Evolutionary conservation across 257 asterid genomes (phyloP), one percentile per base, ranked within the genome.

Genomic region (Anisodus tanguticus): DNA sequence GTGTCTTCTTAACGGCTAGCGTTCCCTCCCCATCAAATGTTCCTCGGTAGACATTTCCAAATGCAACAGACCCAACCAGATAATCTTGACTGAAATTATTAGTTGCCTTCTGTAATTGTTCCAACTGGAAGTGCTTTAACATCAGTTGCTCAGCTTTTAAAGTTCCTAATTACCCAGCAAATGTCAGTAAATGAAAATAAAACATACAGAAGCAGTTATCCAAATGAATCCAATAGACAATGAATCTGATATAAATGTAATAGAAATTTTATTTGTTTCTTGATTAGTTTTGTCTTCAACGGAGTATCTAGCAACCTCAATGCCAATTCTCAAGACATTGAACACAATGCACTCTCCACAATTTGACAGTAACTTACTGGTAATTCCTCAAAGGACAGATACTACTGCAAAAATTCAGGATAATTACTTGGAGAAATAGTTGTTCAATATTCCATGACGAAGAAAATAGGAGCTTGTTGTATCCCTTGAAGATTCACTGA

Each of bases 21-120:
- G 84, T 86, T 67, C 89, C 93, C 76, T 87, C 89, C 8, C 6
- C 78, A 8, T 84, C 90, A 77, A 94, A 92, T 4, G 88, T 83
- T 39, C 96, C 98, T n/a, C 84, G 43, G 81, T 93, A 94, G 37
- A 94, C 95, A 69, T 93, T 88, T 39, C 95, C 96, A 86, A 91
- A 94, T 13, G 95, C 95, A 39, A 97, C 98, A 41, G 81, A 84
- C 1, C 98, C 98, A 17, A 93, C 87, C 82, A 92, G 84, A 85
- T 88, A 91, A 9, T 82, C 90, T 51, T 76, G 11, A 91, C 97
- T 90, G 87, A 94, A 94, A 87, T 94, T 92, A 16, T 93, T 79
- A 11, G 98, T 92, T 39, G 97, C 96, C 85, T 88, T 93, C 84
- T 86, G 83, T 12, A 94, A 58, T 60, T 93, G 96, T 85, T 90